Conservation (phyloP, 192 early-diverging fungal species). For the Backusella circina region DNA sequence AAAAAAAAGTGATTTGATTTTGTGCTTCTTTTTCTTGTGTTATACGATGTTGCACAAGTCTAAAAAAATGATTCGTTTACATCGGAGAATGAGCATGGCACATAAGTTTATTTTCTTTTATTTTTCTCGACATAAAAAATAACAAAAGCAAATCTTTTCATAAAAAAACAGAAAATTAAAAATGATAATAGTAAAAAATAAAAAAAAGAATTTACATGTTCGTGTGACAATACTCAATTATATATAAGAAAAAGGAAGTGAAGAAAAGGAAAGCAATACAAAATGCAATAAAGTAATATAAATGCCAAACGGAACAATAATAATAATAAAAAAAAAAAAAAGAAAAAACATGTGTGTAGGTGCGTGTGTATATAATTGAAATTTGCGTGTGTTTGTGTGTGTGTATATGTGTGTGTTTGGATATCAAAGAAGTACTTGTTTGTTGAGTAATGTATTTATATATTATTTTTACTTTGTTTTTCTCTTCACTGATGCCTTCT, state of each 20-base stretch:
- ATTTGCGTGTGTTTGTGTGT: not conserved
- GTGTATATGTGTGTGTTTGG: not conserved
- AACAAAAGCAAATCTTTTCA: not conserved
- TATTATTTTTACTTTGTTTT: not conserved
- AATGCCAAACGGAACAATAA: not conserved
- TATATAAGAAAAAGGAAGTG: not conserved
- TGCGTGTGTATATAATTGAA: not conserved
- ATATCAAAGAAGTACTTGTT: not conserved
- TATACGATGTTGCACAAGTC: not conserved
- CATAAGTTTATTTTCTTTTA: not conserved
- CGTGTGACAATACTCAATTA: not conserved
- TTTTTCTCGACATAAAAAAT: not conserved
- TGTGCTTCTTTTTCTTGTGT: not conserved
- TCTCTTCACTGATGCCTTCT: not conserved
- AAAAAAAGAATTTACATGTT: not conserved
- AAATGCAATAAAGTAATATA: not conserved
- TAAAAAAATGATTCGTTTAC: not conserved
- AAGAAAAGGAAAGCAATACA: not conserved
- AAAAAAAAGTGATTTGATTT: conserved; percentile 4
- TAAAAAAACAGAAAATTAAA: not conserved
- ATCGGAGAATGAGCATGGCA: not conserved
- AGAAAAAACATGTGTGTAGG: not conserved
- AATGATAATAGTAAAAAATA: not conserved
- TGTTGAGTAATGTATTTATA: not conserved
- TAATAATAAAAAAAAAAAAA: not conserved